Evolutionary conservation across 192 early-diverging fungal genomes (phyloP).

Genomic region (Gonapodya sp.): DNA sequence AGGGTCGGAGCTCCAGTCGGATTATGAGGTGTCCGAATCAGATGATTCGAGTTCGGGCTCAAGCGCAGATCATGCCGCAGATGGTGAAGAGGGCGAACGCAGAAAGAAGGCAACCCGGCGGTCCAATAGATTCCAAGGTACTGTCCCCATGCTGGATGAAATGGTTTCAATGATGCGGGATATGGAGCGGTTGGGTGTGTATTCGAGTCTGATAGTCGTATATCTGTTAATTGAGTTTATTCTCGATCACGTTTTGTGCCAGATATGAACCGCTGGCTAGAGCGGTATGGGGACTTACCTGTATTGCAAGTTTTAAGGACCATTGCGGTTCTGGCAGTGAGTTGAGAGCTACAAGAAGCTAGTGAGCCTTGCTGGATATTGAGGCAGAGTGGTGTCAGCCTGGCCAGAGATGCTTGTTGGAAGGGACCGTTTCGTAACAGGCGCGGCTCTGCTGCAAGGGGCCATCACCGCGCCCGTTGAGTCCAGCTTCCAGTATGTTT

Average conservation of each 20-base stretch:
- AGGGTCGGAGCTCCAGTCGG: not conserved
- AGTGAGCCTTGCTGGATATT: not conserved
- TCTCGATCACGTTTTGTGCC: not conserved
- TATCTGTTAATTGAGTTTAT: not conserved
- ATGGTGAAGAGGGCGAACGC: not conserved
- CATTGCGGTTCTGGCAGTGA: not conserved
- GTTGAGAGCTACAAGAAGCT: not conserved
- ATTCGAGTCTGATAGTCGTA: no score
- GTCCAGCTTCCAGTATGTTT: no score
- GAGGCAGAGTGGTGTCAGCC: no score
- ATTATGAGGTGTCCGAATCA: not conserved
- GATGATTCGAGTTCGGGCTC: not conserved
- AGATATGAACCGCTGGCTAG: not conserved
- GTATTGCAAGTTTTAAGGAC: not conserved
- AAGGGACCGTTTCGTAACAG: no score
- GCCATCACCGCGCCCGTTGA: no score
- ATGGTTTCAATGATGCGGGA: not conserved
- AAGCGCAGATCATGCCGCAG: no score
- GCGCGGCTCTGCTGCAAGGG: no score
- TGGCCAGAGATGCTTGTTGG: no score
- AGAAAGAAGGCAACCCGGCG: not conserved
- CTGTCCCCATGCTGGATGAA: not conserved
- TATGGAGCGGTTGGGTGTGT: not conserved
- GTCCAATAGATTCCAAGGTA: not conserved
- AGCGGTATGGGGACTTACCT: not conserved